These are phyloP conservation scores for Populus deltoides DNA, from an alignment of 345 rosid species.

Conservation along the genomic window DNA sequence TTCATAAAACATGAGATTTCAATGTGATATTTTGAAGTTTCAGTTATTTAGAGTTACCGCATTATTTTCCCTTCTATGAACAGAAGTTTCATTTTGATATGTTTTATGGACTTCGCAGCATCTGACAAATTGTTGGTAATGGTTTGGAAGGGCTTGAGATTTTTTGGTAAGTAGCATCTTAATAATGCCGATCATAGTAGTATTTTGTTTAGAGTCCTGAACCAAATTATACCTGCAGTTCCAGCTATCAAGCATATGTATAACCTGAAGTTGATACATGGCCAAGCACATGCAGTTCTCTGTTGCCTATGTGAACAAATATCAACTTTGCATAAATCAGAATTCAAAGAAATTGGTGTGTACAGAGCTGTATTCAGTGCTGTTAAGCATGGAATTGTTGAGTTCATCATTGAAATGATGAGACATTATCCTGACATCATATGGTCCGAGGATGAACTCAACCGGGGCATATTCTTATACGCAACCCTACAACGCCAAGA, in stretches of 20 bases:
- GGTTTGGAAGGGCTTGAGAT: constrained; percentile 13
- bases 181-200: background rate
- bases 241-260: constrained; percentile 43
- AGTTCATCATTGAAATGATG: constrained; percentile 51
- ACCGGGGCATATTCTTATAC: constrained; percentile 47
- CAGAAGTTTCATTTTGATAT: background rate
- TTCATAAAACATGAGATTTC: background rate
- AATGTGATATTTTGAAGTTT: background rate
- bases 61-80: background rate
- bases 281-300: constrained; percentile 48
- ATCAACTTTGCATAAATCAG: constrained; percentile 27
- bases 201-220: background rate
- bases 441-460: constrained; percentile 46
- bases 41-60: background rate
- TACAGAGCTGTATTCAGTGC: constrained; percentile 50
- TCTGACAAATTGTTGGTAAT: constrained; percentile 5
- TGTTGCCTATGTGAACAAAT: constrained; percentile 47
- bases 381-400: constrained; percentile 57
- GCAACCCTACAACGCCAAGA: constrained; percentile 68
- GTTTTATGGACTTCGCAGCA: constrained; percentile 4
- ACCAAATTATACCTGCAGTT: constrained; percentile 29
- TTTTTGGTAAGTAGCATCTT: constrained; percentile 18
- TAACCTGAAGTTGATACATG: constrained; percentile 49
- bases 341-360: constrained; percentile 34
- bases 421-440: constrained; percentile 50